Evolutionary conservation across 2,329 filamentous ascomycete species (phyloP).

Genomic region (Aspergillus quadrilineatus): DNA sequence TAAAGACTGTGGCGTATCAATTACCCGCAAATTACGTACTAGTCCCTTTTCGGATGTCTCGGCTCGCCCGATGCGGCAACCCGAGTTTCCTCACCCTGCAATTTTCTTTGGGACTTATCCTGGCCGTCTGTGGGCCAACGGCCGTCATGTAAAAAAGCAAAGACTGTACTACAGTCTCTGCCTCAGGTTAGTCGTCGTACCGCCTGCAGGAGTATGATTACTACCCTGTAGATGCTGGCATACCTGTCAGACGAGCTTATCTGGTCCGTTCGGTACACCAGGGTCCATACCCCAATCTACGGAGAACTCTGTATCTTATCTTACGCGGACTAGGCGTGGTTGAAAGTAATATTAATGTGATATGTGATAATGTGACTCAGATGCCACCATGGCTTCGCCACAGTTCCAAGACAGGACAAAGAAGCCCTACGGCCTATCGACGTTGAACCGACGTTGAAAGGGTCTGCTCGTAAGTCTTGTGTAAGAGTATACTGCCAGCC

Average conservation of each 20-base stretch:
- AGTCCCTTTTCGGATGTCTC: conserved; percentile 8
- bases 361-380: not conserved
- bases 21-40: conserved; percentile 1
- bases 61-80: conserved; percentile 16
- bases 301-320: not conserved
- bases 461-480: not conserved
- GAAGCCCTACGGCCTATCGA: too few species aligned
- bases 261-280: not conserved
- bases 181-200: not conserved
- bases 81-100: conserved; percentile 12
- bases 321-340: not conserved
- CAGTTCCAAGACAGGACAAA: not conserved
- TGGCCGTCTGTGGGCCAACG: not conserved
- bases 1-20: not conserved
- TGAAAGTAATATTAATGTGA: too few species aligned
- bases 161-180: not conserved
- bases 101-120: not conserved
- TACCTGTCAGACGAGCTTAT: not conserved
- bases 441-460: not conserved
- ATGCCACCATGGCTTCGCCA: not conserved
- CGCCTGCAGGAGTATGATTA: not conserved
- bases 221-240: not conserved
- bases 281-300: not conserved
- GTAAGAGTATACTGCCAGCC: not conserved
- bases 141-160: not conserved